Evolutionary conservation across 2,329 filamentous ascomycete species (phyloP), one percentile per base, ranked within the genome.

Genomic region (Achaetomium macrosporum): DNA sequence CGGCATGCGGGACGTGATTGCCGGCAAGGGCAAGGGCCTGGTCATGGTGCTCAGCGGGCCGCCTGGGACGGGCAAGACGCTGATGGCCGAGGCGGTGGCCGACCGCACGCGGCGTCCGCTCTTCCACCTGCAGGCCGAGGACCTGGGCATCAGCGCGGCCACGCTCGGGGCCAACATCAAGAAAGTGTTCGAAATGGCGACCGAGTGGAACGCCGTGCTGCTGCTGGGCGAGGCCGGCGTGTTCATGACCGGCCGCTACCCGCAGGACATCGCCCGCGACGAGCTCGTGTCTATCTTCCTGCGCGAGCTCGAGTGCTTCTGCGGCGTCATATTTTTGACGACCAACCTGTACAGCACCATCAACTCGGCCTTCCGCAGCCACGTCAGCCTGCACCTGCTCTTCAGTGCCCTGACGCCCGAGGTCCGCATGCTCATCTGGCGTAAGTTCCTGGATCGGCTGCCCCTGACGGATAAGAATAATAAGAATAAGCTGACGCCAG

Each of bases 61-160:
- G 31, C 92, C 92, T 0, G 93, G 92, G 67, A 99, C 92, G 0
- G 92, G 93, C 69, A 99, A 99, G 74, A 99, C 92, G 0, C 76
- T 97, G 57, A 97, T 97, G 71, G 92, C 92, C 3, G 55, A 74
- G 52, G 68, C 70, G 12, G 67, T 75, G 8, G 72, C 73, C 2
- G 73, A 75, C 55, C 66, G 65, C 16, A 67, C 69, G 0, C 68
- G 69, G 44, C 68, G 70, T 0, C 76, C 76, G 1, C 69, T 79
- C 0, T 74, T 76, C 44, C 67, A 68, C 50, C 63, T 77, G 3
- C 71, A 72, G 40, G 72, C 72, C 29, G 74, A 75, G 39, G 75
- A 78, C 54, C 66, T 80, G 12, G 76, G 76, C 17, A 70, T 69
- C 41, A 68, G 68, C 31, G 67, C 76, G 1, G 65, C 66, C 2